Conservation (phyloP, 768 basidiomycete species). For the Russula abietina region DNA sequence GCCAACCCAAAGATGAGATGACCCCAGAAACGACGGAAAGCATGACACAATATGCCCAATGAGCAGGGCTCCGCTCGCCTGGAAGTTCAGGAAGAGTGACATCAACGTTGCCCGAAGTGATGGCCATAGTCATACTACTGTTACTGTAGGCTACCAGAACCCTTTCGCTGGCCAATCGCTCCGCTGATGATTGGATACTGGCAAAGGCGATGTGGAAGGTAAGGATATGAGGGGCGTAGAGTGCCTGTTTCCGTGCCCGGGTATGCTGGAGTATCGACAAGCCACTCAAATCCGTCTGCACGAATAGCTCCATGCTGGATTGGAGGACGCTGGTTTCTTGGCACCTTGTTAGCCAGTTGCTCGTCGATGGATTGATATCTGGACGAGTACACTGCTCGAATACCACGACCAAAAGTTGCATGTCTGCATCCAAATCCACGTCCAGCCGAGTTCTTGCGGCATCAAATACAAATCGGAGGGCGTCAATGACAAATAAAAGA, state of each 20-base stretch:
- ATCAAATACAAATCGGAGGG: slow-evolving; percentile 56
- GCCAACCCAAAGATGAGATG: slow-evolving; percentile 53
- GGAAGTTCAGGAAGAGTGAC: slow-evolving; percentile 63
- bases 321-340: slow-evolving; percentile 77
- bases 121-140: slow-evolving; percentile 69
- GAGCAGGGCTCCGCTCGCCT: slow-evolving; percentile 71
- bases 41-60: slow-evolving; percentile 80
- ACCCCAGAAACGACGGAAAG: slow-evolving; percentile 72
- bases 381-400: slow-evolving; percentile 73
- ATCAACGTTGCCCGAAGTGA: slow-evolving; percentile 69
- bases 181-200: slow-evolving; percentile 68
- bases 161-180: slow-evolving; percentile 80
- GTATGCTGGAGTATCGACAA: slow-evolving; percentile 60
- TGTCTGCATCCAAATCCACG: slow-evolving; percentile 68
- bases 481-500: slow-evolving; percentile 62
- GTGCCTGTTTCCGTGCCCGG: slow-evolving; percentile 53
- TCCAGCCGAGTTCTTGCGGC: slow-evolving; percentile 52
- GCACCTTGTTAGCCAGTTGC: slow-evolving; percentile 72
- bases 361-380: slow-evolving; percentile 62
- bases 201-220: slow-evolving; percentile 84
- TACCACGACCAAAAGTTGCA: slow-evolving; percentile 76
- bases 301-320: slow-evolving; percentile 66
- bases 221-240: slow-evolving; percentile 74
- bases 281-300: slow-evolving; percentile 62
- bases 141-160: slow-evolving; percentile 77